Evolutionary conservation across 192 early-diverging fungal genomes (phyloP), one percentile per base, ranked within the genome.

Genomic region (Coemansia sp.): DNA sequence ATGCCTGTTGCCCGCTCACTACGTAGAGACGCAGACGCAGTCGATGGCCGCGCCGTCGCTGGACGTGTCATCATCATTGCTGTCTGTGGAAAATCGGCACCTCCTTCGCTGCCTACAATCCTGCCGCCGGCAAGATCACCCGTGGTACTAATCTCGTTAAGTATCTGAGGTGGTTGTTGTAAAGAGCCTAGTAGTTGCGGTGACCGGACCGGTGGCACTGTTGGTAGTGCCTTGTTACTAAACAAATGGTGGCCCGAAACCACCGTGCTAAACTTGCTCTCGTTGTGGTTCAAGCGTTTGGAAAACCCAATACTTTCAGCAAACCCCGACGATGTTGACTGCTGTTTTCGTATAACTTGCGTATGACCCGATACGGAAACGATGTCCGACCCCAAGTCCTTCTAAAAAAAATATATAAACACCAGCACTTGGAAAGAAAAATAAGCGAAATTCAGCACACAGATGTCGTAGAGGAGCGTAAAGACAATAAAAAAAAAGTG

Each of bases 271-370:
- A 66, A 64, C 61, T 71, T 71, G 59, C 57, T 59, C 52, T 81
- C 78, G 63, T 30, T 67, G 54, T 62, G 59, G 56, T 70, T 63
- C 46, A 72, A 57, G 36, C 74, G 69, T 60, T 71, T 75, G 19
- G 78, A 56, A 24, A 80, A 72, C 3, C 77, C 77, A 63, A 74
- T 63, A 61, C 58, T 74, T 8, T 80, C 77, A 27, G 69, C 68
- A 66, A 80, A 71, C 5, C 78, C 78, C 4, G 78, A 75, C 20
- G 78, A 76, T 6, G 78, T 64, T 21, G 78, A 81, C 78, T 75
- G 78, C 64, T 81, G 78, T 67, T 76, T 81, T 51, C 74, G 71
- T 36, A 81, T 59, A 67, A 66, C 63, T 54, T 76, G 73, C 17
- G 72, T 63, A 24, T 59, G 70, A 21, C 51, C 27, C 20, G 57